Evolutionary conservation across 2,329 filamentous ascomycete species (phyloP), one percentile per base, ranked within the genome.

Genomic region (Pseudopyrenochaeta lycopersici): DNA sequence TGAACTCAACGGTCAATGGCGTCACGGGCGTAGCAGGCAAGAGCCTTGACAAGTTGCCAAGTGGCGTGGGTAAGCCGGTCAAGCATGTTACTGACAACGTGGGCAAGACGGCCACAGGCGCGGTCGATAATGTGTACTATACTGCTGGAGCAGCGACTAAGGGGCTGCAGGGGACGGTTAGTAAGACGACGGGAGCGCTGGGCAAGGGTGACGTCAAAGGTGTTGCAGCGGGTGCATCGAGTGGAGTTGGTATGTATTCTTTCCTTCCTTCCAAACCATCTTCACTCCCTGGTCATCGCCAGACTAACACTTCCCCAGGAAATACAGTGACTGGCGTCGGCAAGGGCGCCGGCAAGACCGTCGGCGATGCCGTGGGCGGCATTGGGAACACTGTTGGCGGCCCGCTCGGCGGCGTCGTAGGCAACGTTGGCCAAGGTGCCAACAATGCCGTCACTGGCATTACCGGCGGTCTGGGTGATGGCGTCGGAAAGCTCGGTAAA

Each of bases 131-230:
- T 30, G 52, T 76, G 20, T 77, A 79, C 30, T 77, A 78, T 50
- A 79, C 78, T 4, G 63, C 73, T 6, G 74, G 74, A 0, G 70
- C 68, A 10, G 71, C 77, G 9, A 78, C 77, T 2, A 75, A 73
- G 44, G 78, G 78, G 0, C 50, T 80, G 5, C 76, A 78, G 29
- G 72, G 74, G 4, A 80, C 78, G 0, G 73, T 79, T 3, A 75
- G 72, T 12, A 79, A 80, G 54, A 81, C 79, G 0, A 78, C 78
- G 1, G 67, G 70, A 2, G 78, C 77, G 5, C 46, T 80, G n/a
- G 76, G 77, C 1, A 73, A 69, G 48, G 78, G 77, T 1, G 77
- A 81, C 62, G 57, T 76, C 14, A 73, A 67, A 43, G 78, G 77
- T 0, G 70, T 71, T 2, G 74, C 72, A 5, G 68, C 66, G 1